Base-by-base conservation (phyloP, 2,329 filamentous ascomycete species). In the Xylaria sp. region DNA sequence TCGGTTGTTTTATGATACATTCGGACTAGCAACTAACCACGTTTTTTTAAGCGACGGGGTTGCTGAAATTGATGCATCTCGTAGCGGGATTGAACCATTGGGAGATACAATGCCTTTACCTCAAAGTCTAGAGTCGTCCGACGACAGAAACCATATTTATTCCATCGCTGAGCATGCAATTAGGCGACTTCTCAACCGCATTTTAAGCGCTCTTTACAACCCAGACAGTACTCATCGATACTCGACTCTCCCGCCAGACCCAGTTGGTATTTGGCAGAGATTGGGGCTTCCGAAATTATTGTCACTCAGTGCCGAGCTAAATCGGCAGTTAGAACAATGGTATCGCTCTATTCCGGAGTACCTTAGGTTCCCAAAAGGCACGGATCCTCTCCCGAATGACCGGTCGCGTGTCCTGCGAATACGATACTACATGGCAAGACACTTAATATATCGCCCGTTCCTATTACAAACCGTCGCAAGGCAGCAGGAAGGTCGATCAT, bases 401-500 rank as follows among this genome's bases (percentile, higher is more conserved):
- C 90, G 92, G 68, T 89, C 91, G 46, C 83, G 86, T 36, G 89
- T 91, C n/a, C 83, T 93, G 73, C 86, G 91, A 48, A 88, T 89
- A 5, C 92, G 93, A 74, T 93, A 92, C 76, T 93, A 91, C 74
- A 90, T 90, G 64, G 90, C 89, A 0, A 84, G 85, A 23, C 92
- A 93, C 72, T 88, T 93, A 73, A 91, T 92, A 67, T 86, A 92
- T 75, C 85, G 68, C 43, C 68, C 68, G 5, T 70, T 70, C n/a
- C 46, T 70, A 10, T 46, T 70, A 39, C 68, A 67, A 91, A 33
- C 91, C 90, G 1, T 89, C 91, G 70, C 71, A 18, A 75, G 76
- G 60, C 75, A 74, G 39, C 70, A 72, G 33, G 74, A 74, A 28
- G 63, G 58, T 15, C 69, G 71, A 61, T 77, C 76, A 3, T 73